Conservation (phyloP, 2,329 filamentous ascomycete genomes). For the Alternaria rosae region DNA sequence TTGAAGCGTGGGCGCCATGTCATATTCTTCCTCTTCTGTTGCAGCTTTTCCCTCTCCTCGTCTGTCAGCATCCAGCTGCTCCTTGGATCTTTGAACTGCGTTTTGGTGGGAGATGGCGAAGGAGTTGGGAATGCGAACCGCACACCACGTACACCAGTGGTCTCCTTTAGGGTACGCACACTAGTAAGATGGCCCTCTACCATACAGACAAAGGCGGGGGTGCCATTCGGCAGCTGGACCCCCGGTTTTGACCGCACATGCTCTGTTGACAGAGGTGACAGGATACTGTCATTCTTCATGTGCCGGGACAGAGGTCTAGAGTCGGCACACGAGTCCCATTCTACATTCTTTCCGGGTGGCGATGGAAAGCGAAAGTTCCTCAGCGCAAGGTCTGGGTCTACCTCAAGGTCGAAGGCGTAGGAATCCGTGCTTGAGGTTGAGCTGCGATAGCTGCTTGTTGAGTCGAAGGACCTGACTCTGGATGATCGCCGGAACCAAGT, state of each 20-base stretch:
- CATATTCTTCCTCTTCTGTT: conserved; percentile 23
- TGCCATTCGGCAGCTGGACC: conserved; percentile 28
- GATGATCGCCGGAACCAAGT: conserved; percentile 21
- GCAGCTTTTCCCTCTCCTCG: conserved; percentile 20
- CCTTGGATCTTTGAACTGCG: conserved; percentile 2
- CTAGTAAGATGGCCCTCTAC: conserved; percentile 36
- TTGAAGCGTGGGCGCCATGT: conserved; percentile 42
- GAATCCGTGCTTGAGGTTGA: conserved; percentile 35
- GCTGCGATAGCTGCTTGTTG: conserved; percentile 18
- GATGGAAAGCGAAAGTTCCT: conserved; percentile 6
- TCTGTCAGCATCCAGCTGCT: conserved; percentile 13
- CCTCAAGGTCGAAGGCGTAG: conserved; percentile 18
- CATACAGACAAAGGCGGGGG: conserved; percentile 38
- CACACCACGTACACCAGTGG: conserved; percentile 12
- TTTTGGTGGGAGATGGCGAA: conserved; percentile 22
- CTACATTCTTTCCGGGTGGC: conserved; percentile 1
- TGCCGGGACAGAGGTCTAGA: background rate
- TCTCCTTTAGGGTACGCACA: conserved; percentile 34
- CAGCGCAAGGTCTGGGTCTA: conserved; percentile 11
- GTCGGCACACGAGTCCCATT: background rate
- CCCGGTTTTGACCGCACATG: background rate
- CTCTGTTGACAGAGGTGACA: conserved; percentile 1
- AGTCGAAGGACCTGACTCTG: conserved; percentile 30
- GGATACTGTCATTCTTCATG: background rate
- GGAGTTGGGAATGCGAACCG: conserved; percentile 26